Conservation (phyloP, 345 rosid species). For the Salix caprea region DNA sequence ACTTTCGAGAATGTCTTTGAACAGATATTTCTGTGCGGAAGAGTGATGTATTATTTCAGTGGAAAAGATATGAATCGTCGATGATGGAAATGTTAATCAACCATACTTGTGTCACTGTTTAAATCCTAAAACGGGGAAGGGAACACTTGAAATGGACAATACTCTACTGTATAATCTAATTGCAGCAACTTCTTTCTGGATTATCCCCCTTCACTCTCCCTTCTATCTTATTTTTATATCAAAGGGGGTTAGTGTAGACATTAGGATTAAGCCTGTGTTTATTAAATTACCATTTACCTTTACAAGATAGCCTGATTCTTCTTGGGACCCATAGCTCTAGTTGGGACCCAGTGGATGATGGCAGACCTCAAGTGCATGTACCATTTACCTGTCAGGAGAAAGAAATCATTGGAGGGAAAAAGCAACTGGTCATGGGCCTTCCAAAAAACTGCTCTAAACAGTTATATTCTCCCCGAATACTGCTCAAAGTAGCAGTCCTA, state of each 20-base stretch:
- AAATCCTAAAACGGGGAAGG: background rate
- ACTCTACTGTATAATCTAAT: background rate
- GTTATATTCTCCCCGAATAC: background rate
- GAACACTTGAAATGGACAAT: background rate
- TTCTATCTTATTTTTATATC: background rate
- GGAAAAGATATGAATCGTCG: background rate
- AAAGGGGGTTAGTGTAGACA: background rate
- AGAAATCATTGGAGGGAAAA: background rate
- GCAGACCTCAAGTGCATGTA: background rate
- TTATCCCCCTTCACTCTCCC: background rate
- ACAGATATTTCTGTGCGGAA: background rate
- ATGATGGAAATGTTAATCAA: background rate
- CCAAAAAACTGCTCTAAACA: background rate
- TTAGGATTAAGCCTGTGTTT: background rate
- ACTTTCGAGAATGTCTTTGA: background rate
- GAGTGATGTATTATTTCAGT: background rate
- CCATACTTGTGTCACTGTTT: background rate
- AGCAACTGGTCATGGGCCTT: background rate
- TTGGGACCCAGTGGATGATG: constrained; percentile 1
- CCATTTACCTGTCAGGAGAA: background rate
- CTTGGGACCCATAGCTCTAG: background rate
- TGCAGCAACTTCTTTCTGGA: background rate
- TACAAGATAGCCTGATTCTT: constrained; percentile 1
- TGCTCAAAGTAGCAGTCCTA: background rate
- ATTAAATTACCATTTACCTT: background rate